Evolutionary conservation across 768 basidiomycete genomes (phyloP), one percentile per base, ranked within the genome.

Genomic region (Podaxis sp.): DNA sequence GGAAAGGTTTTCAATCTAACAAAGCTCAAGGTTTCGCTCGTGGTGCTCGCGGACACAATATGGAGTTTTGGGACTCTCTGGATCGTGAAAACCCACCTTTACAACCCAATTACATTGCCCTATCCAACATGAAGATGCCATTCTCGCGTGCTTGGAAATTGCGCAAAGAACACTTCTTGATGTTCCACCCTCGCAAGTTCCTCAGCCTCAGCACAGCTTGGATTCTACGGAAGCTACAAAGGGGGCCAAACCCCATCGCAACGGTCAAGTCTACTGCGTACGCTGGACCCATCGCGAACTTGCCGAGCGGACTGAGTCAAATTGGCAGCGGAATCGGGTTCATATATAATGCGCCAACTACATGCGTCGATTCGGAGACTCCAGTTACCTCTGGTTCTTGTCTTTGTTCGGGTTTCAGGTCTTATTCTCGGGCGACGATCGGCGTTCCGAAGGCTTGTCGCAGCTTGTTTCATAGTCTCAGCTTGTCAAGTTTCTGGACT

Each of bases 261-360:
- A 18, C 73, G 76, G 40, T 72, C 76, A 47, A 69, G 70, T 56
- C 70, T 74, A 35, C 67, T 16, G 62, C 64, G 27, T 68, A 67
- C 16, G 66, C 69, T 18, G 67, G 71, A 44, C 67, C 69, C 4
- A 68, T 69, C 50, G 56, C 67, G 40, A 69, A 77, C 51, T 70
- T 85, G 14, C 84, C 84, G 0, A 66, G 68, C 44, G 80, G 79
- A 2, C 59, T 81, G 18, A 75, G 78, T 67, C 77, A 79, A 44
- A 77, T 80, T 42, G 82, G 82, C 21, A 76, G 74, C 35, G 82
- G 85, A 23, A 84, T 83, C 52, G 82, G 82, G 5, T 84, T 79
- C 65, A 79, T 72, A 27, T 79, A 79, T 66, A 74, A 65, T 35
- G 55, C 74, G 4, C 75, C 75, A 1, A 53, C 61, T 27, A 70